Conservation (phyloP, 1,284 basidiomycete species). For the Papiliotrema laurentii region DNA sequence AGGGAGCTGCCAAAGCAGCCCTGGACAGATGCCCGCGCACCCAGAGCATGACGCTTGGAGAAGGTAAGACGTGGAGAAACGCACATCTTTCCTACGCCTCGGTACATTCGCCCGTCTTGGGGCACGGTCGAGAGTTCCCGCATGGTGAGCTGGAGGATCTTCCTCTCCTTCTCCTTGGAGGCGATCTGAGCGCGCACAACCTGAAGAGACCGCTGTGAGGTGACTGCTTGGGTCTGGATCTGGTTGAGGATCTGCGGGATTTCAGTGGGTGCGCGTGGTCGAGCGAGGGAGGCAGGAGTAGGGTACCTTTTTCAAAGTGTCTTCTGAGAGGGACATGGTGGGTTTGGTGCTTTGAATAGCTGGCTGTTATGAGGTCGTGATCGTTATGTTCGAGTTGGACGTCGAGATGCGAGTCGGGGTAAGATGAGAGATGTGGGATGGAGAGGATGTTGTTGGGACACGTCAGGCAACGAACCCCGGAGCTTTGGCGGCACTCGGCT, state of each 20-base stretch:
- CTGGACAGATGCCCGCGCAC: neutral
- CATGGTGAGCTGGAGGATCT: constrained; percentile 80
- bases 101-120: constrained; percentile 69
- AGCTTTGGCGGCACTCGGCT: no score
- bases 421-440: no score
- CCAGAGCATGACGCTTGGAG: neutral
- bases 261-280: constrained; percentile 7
- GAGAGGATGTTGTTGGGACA: no score
- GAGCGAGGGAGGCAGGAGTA: neutral
- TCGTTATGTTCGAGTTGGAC: no score
- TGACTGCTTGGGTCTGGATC: constrained; percentile 67
- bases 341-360: neutral
- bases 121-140: constrained; percentile 42
- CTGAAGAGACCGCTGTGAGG: constrained; percentile 70
- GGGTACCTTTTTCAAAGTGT: constrained; percentile 74
- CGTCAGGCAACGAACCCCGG: no score
- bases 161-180: constrained; percentile 75
- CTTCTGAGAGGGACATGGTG: constrained; percentile 72
- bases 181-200: constrained; percentile 67
- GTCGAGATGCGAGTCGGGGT: no score
- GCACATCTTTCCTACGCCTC: constrained; percentile 88
- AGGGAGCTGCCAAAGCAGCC: neutral
- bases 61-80: constrained; percentile 20
- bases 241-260: constrained; percentile 71
- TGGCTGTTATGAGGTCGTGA: no score